phyloP scores from a whole-genome alignment of 164 flowering plant species.

The Nymphaea thermarum region DNA sequence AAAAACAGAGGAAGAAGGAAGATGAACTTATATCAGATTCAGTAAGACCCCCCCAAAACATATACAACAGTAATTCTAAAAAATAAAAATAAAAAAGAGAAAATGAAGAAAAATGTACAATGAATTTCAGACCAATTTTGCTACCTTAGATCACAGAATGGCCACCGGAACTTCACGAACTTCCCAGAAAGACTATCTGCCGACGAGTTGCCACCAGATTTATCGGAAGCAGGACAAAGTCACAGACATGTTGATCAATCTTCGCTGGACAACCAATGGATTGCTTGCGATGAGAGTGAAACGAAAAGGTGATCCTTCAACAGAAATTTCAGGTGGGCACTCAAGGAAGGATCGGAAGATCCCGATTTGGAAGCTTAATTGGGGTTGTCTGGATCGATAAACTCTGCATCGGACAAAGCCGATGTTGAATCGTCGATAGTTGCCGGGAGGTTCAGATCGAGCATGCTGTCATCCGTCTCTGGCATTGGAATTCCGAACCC shows the following conservation, averaged over 20 bases:
- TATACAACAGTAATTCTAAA: background rate
- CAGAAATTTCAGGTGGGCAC: background rate
- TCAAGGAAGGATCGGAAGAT: background rate
- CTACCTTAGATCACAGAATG: background rate
- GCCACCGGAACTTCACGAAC: background rate
- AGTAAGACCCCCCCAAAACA: background rate
- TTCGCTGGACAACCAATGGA: no score
- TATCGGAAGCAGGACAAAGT: background rate
- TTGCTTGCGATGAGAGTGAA: background rate
- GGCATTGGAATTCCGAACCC: slow-evolving; percentile 12
- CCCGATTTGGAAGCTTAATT: background rate
- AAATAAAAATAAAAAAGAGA: background rate
- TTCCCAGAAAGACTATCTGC: background rate
- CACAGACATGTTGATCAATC: no score
- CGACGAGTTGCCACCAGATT: background rate
- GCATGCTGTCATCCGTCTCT: slow-evolving; percentile 16
- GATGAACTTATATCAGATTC: background rate
- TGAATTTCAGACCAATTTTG: background rate
- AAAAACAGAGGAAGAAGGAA: background rate
- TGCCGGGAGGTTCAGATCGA: slow-evolving; percentile 81
- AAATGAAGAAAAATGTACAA: background rate
- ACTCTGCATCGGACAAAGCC: background rate
- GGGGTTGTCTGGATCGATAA: background rate
- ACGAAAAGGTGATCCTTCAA: background rate
- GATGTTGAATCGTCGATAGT: slow-evolving; percentile 12